phyloP scores from a whole-genome alignment of 257 asterid genomes.

The Solanum clarkiae region DNA sequence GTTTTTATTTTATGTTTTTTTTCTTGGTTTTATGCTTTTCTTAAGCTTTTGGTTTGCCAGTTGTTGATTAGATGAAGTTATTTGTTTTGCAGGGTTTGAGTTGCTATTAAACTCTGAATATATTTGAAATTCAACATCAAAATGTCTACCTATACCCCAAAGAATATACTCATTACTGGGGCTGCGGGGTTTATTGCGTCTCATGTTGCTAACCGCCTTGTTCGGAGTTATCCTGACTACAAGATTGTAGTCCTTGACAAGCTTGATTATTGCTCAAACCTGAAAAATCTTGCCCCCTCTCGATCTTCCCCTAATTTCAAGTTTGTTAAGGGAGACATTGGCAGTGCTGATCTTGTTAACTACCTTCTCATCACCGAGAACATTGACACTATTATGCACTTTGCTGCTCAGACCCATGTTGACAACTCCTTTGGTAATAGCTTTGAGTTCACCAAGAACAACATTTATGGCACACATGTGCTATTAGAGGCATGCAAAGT shows the following conservation, averaged over 20 bases:
- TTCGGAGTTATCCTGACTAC: slow-evolving; percentile 78
- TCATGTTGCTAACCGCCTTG: slow-evolving; percentile 89
- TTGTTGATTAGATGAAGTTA: background rate
- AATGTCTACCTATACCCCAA: slow-evolving; percentile 66
- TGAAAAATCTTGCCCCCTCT: slow-evolving; percentile 77
- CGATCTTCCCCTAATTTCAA: slow-evolving; percentile 66
- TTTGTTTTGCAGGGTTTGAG: background rate
- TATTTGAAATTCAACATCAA: background rate
- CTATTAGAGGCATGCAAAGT: slow-evolving; percentile 98
- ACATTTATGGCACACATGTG: slow-evolving; percentile 92
- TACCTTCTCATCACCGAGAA: slow-evolving; percentile 87
- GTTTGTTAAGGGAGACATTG: slow-evolving; percentile 92
- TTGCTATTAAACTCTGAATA: background rate
- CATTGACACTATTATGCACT: slow-evolving; percentile 97
- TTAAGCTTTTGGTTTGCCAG: background rate
- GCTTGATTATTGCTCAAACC: slow-evolving; percentile 89
- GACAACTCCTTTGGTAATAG: slow-evolving; percentile 95
- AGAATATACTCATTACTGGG: slow-evolving; percentile 96
- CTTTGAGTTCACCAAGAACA: slow-evolving; percentile 93
- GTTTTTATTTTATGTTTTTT: background rate
- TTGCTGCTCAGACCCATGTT: slow-evolving; percentile 98
- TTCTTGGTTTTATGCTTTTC: background rate
- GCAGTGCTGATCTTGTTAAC: slow-evolving; percentile 93
- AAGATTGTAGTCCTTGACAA: slow-evolving; percentile 92
- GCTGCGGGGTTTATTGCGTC: slow-evolving; percentile 98